Evolutionary conservation across 441 rosid species (phyloP).

Genomic region (Cnidoscolus chayamansa): DNA sequence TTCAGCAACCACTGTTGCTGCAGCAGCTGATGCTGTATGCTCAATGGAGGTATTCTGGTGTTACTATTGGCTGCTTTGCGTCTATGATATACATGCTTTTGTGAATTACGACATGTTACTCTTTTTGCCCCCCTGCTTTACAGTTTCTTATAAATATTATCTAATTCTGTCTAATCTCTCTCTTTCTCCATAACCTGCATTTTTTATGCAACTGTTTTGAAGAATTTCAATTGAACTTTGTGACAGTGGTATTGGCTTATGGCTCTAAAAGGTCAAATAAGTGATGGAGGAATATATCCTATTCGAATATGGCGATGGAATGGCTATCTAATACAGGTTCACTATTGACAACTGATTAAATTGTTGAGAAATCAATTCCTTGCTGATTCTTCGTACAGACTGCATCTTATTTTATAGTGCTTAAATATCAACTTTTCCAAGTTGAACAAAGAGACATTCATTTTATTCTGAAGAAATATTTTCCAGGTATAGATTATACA

Average conservation of each 20-base stretch:
- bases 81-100: too few species aligned
- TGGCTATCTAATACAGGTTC: conserved; percentile 80
- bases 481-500: not conserved
- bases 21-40: conserved; percentile 64
- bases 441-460: conserved; percentile 10
- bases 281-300: conserved; percentile 29
- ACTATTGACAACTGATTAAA: conserved; percentile 13
- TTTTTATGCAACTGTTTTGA: conserved; percentile 21
- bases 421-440: not conserved
- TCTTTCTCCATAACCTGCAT: not conserved
- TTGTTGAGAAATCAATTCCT: conserved; percentile 5
- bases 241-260: conserved; percentile 83
- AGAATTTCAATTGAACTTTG: conserved; percentile 24
- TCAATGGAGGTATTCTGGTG: conserved; percentile 68
- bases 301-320: conserved; percentile 81
- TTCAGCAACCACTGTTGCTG: conserved; percentile 64
- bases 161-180: not conserved
- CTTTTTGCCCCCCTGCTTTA: not conserved
- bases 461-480: conserved; percentile 3
- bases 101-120: not conserved
- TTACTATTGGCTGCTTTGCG: conserved; percentile 4
- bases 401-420: conserved; percentile 8
- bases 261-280: conserved; percentile 50
- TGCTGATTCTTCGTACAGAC: not conserved
- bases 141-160: not conserved